Percentiles rank a stretch among this genome's conserved stretches.
Evolutionary conservation across 192 early-diverging fungal genomes (phyloP).

Genomic region (Endogone sp.): DNA sequence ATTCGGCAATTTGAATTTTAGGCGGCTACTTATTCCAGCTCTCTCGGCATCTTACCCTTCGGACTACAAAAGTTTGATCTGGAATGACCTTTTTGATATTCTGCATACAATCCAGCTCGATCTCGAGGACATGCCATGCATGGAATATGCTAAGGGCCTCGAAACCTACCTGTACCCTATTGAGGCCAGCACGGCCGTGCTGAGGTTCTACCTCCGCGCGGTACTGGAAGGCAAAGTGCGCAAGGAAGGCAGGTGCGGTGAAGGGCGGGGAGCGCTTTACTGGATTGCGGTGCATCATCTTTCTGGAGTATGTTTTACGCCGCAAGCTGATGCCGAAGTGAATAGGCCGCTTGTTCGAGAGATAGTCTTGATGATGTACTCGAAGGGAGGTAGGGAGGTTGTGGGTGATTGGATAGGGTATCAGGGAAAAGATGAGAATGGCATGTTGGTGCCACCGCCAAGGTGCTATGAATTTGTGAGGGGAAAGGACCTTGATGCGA

Average conservation of each 20-base stretch:
- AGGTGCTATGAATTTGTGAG: no score
- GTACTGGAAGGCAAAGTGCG: conserved; percentile 5
- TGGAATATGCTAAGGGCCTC: background rate
- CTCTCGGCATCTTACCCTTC: background rate
- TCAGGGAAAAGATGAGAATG: no score
- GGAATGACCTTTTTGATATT: conserved; percentile 21
- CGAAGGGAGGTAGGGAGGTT: no score
- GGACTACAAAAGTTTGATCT: conserved; percentile 28
- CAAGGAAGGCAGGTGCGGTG: conserved; percentile 4
- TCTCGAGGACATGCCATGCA: background rate
- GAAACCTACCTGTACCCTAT: background rate
- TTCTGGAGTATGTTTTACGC: conserved; percentile 4
- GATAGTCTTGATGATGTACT: no score
- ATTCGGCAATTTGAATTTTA: conserved; percentile 22
- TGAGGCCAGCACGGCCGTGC: conserved; percentile 1
- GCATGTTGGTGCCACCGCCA: no score
- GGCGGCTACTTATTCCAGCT: conserved; percentile 23
- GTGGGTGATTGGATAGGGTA: no score
- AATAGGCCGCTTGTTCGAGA: no score
- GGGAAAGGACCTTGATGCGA: no score
- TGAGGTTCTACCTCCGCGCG: conserved; percentile 1
- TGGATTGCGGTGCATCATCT: conserved; percentile 15
- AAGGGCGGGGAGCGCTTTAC: conserved; percentile 8
- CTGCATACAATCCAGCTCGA: conserved; percentile 9
- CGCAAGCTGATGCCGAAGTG: no score